These are phyloP conservation scores for Yamadazyma dendronema DNA, from an alignment of 1,139 yeast genomes.

Conservation along the genomic window DNA sequence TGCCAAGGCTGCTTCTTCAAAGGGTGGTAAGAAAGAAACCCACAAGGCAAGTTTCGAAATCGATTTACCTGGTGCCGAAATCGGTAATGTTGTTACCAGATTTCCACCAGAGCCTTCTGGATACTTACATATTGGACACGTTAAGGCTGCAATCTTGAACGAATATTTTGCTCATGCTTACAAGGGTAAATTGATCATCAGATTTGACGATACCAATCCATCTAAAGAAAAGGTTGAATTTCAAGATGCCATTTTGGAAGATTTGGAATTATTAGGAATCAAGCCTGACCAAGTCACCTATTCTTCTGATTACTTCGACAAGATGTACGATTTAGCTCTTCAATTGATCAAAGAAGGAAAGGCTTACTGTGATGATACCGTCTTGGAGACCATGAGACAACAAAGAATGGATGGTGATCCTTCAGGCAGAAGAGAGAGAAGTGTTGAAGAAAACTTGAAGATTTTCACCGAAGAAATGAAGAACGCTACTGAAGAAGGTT, in stretches of 20 bases:
- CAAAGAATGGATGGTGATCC: constrained; percentile 97
- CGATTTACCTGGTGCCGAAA: constrained; percentile 83
- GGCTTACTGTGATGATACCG: constrained; percentile 96
- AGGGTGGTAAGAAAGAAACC: constrained; percentile 61
- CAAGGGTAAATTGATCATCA: constrained; percentile 89
- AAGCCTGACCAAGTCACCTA: constrained; percentile 84
- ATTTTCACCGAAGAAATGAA: constrained; percentile 89
- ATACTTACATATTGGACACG: constrained; percentile 91
- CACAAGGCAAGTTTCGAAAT: constrained; percentile 93
- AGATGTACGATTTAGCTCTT: constrained; percentile 83
- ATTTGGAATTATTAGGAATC: constrained; percentile 82
- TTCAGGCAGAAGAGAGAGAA: constrained; percentile 83
- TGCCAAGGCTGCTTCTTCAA: constrained; percentile 42
- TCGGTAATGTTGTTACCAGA: constrained; percentile 94
- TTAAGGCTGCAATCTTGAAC: constrained; percentile 93
- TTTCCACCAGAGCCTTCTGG: constrained; percentile 95
- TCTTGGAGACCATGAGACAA: constrained; percentile 91
- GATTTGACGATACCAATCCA: constrained; percentile 98
- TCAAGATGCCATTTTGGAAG: constrained; percentile 89
- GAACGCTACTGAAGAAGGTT: constrained; percentile 87
- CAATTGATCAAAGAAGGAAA: constrained; percentile 89
- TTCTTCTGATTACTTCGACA: constrained; percentile 89
- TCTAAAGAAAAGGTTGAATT: constrained; percentile 91
- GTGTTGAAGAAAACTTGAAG: constrained; percentile 84
- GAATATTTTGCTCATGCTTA: constrained; percentile 93